Conservation (phyloP, 495 filamentous ascomycete species). For the Hyaloscypha finlandica region DNA sequence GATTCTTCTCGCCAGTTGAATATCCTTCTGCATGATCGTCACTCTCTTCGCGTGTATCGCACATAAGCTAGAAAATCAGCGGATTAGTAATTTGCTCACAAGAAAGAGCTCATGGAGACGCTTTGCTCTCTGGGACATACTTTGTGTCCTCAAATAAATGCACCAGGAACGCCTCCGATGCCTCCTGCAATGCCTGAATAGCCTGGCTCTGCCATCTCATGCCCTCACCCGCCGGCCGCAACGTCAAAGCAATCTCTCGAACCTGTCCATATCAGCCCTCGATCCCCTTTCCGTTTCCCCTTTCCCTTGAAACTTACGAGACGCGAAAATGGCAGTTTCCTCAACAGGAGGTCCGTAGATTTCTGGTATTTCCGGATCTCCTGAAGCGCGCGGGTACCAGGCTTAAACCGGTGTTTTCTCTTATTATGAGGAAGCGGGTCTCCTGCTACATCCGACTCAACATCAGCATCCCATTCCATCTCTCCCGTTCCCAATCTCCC, state of each 20-base stretch:
- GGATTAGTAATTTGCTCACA: neutral
- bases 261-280: constrained; percentile 49
- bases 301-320: constrained; percentile 55
- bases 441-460: constrained; percentile 52
- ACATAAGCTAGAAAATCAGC: constrained; percentile 59
- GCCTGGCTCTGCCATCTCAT: constrained; percentile 93
- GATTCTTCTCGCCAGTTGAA: constrained; percentile 86
- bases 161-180: constrained; percentile 64
- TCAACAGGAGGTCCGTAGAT: constrained; percentile 76
- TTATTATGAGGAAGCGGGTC: constrained; percentile 63
- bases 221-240: constrained; percentile 53
- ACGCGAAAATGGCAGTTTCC: constrained; percentile 83
- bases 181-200: constrained; percentile 87
- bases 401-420: constrained; percentile 71
- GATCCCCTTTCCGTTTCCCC: neutral
- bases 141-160: constrained; percentile 3
- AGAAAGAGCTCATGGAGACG: neutral
- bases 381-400: constrained; percentile 79
- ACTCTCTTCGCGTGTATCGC: constrained; percentile 95
- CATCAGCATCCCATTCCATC: constrained; percentile 6
- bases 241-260: constrained; percentile 73
- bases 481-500: neutral
- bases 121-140: neutral
- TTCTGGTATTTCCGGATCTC: constrained; percentile 88
- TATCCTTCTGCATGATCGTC: constrained; percentile 97